These are phyloP conservation scores for Uronychia setigera DNA, from an alignment of 73 alveolate species.

Conservation along the genomic window DNA sequence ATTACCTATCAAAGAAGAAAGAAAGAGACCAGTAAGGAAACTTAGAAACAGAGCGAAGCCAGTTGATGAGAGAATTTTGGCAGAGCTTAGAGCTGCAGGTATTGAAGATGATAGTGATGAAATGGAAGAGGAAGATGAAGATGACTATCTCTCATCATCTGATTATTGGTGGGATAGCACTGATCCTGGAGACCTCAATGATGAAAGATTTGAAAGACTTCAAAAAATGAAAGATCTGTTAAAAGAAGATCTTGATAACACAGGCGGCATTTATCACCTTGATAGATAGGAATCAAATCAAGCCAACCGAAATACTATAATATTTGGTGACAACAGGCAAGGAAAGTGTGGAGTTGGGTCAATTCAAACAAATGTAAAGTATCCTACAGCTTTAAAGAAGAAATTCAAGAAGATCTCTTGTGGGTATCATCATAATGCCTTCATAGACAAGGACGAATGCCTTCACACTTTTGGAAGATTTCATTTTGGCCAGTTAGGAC, in stretches of 20 bases:
- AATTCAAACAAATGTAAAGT: constrained; percentile 23
- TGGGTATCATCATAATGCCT: constrained; percentile 75
- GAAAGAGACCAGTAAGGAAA: background rate
- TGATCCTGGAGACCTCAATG: background rate
- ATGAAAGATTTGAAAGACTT: background rate
- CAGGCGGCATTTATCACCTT: background rate
- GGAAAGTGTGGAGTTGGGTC: constrained; percentile 64
- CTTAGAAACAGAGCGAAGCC: background rate
- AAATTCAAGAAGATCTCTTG: constrained; percentile 29
- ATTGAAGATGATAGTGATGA: constrained; percentile 8
- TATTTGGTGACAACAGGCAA: constrained; percentile 62
- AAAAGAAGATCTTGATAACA: background rate
- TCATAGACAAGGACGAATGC: constrained; percentile 39
- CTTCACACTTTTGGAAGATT: constrained; percentile 61
- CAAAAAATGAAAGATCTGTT: background rate
- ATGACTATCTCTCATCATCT: constrained; percentile 4
- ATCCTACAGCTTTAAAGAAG: constrained; percentile 15
- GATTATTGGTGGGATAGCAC: constrained; percentile 1
- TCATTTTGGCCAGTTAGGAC: constrained; percentile 52
- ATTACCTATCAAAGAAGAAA: background rate
- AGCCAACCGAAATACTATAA: constrained; percentile 39
- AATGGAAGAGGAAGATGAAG: constrained; percentile 3
- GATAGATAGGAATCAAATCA: background rate
- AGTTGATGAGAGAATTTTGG: background rate
- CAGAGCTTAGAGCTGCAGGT: constrained; percentile 5